Evolutionary conservation across 1,284 basidiomycete species (phyloP).

Genomic region (Gastroboletus turbinatus): DNA sequence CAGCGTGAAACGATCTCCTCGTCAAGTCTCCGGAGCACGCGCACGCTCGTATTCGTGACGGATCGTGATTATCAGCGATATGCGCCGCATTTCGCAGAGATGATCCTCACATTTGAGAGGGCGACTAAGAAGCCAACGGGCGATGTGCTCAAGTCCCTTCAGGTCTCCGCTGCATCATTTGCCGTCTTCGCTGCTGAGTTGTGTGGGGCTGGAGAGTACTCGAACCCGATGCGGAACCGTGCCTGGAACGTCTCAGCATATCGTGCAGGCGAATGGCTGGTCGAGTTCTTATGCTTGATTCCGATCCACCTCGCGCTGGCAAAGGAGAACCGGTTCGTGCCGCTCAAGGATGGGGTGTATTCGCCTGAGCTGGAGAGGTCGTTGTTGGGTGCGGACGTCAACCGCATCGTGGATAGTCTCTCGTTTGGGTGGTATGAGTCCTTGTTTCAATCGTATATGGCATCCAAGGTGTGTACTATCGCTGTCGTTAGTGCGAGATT

Average conservation of each 20-base stretch:
- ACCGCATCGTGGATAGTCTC: conserved; percentile 52
- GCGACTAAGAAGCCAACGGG: conserved; percentile 43
- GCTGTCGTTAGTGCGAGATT: rapidly evolving
- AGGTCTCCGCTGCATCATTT: conserved; percentile 25
- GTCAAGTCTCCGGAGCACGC: conserved; percentile 30
- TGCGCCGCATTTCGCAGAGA: conserved; percentile 42
- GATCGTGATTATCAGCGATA: conserved; percentile 37
- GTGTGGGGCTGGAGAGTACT: not conserved
- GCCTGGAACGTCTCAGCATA: conserved; percentile 39
- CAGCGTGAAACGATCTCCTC: conserved; percentile 45
- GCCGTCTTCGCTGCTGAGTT: conserved; percentile 22
- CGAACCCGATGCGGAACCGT: not conserved
- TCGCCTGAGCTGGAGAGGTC: conserved; percentile 50
- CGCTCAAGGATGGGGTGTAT: conserved; percentile 57
- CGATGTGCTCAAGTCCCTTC: conserved; percentile 39
- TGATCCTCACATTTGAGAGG: conserved; percentile 48
- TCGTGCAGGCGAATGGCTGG: conserved; percentile 60
- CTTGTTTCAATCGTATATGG: conserved; percentile 61
- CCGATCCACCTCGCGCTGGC: conserved; percentile 63
- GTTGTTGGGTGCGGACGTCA: conserved; percentile 59
- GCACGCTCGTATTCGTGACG: conserved; percentile 47
- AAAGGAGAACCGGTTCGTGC: conserved; percentile 57
- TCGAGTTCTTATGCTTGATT: conserved; percentile 59
- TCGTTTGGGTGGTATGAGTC: conserved; percentile 69
- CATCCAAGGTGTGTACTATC: conserved; percentile 43